phyloP scores from a whole-genome alignment of 768 basidiomycete species.

The Auriculariales sp. region DNA sequence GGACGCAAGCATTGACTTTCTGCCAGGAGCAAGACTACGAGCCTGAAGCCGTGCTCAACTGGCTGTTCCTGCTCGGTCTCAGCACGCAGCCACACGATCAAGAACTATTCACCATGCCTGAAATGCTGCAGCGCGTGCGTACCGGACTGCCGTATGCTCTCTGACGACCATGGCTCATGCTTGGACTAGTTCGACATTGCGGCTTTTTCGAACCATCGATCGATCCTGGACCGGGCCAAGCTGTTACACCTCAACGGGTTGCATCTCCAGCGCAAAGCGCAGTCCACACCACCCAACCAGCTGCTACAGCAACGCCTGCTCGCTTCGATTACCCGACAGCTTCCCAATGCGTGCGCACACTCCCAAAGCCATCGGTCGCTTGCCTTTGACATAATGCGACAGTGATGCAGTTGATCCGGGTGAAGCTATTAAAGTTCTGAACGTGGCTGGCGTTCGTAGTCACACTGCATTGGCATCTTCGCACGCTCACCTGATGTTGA shows the following conservation, averaged over 20 bases:
- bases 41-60: slow-evolving; percentile 77
- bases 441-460: slow-evolving; percentile 44
- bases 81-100: slow-evolving; percentile 34
- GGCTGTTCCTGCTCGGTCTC: slow-evolving; percentile 93
- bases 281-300: slow-evolving; percentile 34
- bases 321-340: slow-evolving; percentile 35
- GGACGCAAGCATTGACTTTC: background rate
- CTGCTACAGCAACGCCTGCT: slow-evolving; percentile 41
- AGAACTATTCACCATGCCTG: slow-evolving; percentile 14
- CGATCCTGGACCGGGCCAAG: slow-evolving; percentile 66
- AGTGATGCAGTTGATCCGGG: slow-evolving; percentile 1
- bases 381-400: background rate
- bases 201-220: slow-evolving; percentile 66
- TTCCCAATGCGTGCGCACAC: slow-evolving; percentile 39
- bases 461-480: background rate
- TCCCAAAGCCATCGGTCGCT: background rate
- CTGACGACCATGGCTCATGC: background rate
- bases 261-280: slow-evolving; percentile 48
- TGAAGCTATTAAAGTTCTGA: slow-evolving; percentile 29
- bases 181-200: slow-evolving; percentile 54
- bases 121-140: slow-evolving; percentile 51
- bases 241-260: slow-evolving; percentile 82
- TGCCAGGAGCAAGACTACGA: slow-evolving; percentile 76
- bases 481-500: background rate
- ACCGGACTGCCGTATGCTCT: background rate